These are phyloP conservation scores for Fennellomyces sp. DNA, from an alignment of 371 early-diverging fungal species.

Conservation along the genomic window DNA sequence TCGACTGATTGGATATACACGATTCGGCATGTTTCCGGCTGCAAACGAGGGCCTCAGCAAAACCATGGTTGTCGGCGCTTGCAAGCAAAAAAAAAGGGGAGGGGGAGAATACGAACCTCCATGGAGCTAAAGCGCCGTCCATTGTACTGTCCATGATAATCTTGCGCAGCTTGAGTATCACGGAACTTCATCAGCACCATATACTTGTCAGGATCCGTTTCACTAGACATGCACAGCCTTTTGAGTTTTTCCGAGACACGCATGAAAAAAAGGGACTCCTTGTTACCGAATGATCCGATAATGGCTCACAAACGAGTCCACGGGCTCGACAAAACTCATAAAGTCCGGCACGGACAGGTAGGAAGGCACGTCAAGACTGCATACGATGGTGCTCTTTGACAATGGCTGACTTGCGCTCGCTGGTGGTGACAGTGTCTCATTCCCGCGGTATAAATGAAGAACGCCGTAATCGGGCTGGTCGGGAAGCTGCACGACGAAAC, in stretches of 20 bases:
- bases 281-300: constrained; percentile 68
- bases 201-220: constrained; percentile 76
- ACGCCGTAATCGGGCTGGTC: constrained; percentile 51
- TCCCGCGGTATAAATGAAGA: constrained; percentile 71
- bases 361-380: constrained; percentile 81
- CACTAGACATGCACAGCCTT: constrained; percentile 39
- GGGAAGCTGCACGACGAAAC: neutral
- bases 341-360: constrained; percentile 88
- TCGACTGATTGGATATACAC: constrained; percentile 73
- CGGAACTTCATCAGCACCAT: constrained; percentile 82
- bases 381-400: constrained; percentile 51
- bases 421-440: no score
- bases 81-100: neutral
- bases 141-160: constrained; percentile 76
- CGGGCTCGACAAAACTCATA: constrained; percentile 77
- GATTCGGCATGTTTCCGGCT: constrained; percentile 74
- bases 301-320: constrained; percentile 61
- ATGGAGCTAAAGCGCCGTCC: constrained; percentile 80
- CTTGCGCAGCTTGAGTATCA: constrained; percentile 52
- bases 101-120: constrained; percentile 50
- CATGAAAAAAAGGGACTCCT: no score
- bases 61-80: neutral
- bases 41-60: neutral
- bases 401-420: constrained; percentile 2
- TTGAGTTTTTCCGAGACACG: neutral